phyloP scores from a whole-genome alignment of 768 basidiomycete species.

The Pholiota conissans region DNA sequence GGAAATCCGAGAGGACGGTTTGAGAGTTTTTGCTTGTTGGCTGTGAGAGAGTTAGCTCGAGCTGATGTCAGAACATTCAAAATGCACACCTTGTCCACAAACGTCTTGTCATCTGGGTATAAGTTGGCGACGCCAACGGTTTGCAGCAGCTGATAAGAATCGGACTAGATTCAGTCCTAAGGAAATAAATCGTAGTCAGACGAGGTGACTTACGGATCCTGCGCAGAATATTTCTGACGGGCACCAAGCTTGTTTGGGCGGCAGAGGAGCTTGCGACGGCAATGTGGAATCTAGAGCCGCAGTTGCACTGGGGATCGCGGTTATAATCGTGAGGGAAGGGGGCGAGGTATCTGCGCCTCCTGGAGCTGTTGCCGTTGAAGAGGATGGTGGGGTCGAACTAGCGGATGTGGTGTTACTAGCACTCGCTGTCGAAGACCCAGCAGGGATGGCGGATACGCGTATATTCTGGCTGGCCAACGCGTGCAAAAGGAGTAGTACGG shows the following conservation, averaged over 20 bases:
- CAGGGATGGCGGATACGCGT: background rate
- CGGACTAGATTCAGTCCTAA: conserved; percentile 13
- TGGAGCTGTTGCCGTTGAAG: conserved; percentile 17
- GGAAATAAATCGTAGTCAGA: conserved; percentile 6
- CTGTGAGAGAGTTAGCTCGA: conserved; percentile 29
- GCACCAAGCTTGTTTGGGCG: conserved; percentile 79
- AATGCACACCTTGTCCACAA: conserved; percentile 66
- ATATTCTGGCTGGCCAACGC: background rate
- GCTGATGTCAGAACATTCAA: conserved; percentile 1
- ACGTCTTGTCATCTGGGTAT: conserved; percentile 82
- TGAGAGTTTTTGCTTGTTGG: conserved; percentile 71
- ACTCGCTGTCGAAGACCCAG: conserved; percentile 1
- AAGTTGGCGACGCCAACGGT: conserved; percentile 78
- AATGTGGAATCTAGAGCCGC: conserved; percentile 49
- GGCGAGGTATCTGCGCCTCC: conserved; percentile 13
- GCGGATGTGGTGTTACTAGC: conserved; percentile 5
- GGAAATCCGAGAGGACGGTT: conserved; percentile 71
- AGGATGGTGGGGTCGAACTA: conserved; percentile 12
- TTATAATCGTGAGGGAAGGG: conserved; percentile 47
- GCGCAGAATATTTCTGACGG: conserved; percentile 76
- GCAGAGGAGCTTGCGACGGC: conserved; percentile 64
- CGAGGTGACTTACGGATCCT: conserved; percentile 53
- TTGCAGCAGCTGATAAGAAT: conserved; percentile 64
- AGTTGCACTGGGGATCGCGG: conserved; percentile 66
- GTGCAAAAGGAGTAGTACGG: background rate